Conservation (phyloP, 208 protist genomes). For the Leishmania guyanensis region DNA sequence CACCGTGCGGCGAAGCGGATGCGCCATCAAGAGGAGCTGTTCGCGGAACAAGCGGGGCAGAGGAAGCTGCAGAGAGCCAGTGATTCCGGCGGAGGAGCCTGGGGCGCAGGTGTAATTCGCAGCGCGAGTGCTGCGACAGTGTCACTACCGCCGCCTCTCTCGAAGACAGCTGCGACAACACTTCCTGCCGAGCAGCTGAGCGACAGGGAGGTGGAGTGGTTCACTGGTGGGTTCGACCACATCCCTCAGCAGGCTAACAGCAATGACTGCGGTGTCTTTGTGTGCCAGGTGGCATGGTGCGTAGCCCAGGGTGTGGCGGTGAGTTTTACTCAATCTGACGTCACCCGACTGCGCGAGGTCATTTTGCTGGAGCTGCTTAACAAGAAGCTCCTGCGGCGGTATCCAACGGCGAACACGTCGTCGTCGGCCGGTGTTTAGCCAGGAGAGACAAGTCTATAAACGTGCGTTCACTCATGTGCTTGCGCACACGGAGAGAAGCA, state of each 20-base stretch:
- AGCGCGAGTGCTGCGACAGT: not conserved
- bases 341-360: slow-evolving; percentile 49
- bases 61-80: not conserved
- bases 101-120: not conserved
- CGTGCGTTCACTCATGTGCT: not conserved
- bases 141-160: not conserved
- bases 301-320: slow-evolving; percentile 55
- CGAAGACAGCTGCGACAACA: slow-evolving; percentile 8
- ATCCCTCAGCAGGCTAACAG: slow-evolving; percentile 72
- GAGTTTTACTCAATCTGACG: slow-evolving; percentile 47
- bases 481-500: not conserved
- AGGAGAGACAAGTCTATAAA: not conserved
- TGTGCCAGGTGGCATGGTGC: slow-evolving; percentile 81
- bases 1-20: slow-evolving; percentile 27
- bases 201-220: slow-evolving; percentile 40
- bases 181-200: slow-evolving; percentile 21
- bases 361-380: slow-evolving; percentile 66
- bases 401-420: slow-evolving; percentile 47
- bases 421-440: slow-evolving; percentile 38
- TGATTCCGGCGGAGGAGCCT: not conserved
- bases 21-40: slow-evolving; percentile 24
- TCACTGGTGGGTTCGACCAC: slow-evolving; percentile 41
- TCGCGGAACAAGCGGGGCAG: slow-evolving; percentile 7
- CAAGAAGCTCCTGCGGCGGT: slow-evolving; percentile 48
- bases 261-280: slow-evolving; percentile 85